phyloP scores from a whole-genome alignment of 306 rosid genomes.

The Arachis stenosperma region DNA sequence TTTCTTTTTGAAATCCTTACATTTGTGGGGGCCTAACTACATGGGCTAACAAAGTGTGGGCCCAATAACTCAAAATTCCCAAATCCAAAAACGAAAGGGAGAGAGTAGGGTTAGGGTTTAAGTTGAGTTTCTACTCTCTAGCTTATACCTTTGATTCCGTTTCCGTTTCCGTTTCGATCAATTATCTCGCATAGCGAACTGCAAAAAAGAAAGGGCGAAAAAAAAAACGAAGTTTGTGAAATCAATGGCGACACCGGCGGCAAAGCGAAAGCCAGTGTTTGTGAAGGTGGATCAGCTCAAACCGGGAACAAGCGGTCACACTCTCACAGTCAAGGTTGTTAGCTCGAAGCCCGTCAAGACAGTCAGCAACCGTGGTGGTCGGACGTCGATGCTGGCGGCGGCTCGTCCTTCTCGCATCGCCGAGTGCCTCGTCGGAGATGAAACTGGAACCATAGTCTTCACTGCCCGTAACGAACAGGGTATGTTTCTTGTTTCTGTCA shows the following conservation, averaged over 20 bases:
- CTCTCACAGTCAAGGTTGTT: slow-evolving; percentile 82
- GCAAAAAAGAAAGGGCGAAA: not conserved
- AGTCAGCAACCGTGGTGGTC: slow-evolving; percentile 44
- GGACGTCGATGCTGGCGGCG: slow-evolving; percentile 54
- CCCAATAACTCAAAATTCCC: no score
- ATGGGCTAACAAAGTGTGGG: no score
- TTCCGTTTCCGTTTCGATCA: slow-evolving; percentile 2
- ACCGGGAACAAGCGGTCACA: slow-evolving; percentile 85
- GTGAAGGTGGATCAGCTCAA: slow-evolving; percentile 73
- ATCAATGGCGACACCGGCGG: slow-evolving; percentile 58
- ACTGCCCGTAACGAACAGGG: slow-evolving; percentile 96
- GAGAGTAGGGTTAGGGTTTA: slow-evolving; percentile 49
- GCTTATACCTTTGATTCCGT: no score
- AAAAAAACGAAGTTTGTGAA: not conserved
- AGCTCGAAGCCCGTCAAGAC: slow-evolving; percentile 54
- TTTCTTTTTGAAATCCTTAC: no score
- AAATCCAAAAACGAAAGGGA: not conserved
- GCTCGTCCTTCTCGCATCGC: slow-evolving; percentile 69
- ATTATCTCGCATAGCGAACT: not conserved
- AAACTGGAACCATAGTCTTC: slow-evolving; percentile 72
- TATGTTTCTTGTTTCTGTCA: slow-evolving; percentile 10
- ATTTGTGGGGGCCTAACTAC: no score
- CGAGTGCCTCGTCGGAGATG: slow-evolving; percentile 81
- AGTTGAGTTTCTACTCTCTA: not conserved
- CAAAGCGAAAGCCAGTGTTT: slow-evolving; percentile 86